Evolutionary conservation across 148 eudicot species (phyloP).

Genomic region (Camellia lanceoleosa): DNA sequence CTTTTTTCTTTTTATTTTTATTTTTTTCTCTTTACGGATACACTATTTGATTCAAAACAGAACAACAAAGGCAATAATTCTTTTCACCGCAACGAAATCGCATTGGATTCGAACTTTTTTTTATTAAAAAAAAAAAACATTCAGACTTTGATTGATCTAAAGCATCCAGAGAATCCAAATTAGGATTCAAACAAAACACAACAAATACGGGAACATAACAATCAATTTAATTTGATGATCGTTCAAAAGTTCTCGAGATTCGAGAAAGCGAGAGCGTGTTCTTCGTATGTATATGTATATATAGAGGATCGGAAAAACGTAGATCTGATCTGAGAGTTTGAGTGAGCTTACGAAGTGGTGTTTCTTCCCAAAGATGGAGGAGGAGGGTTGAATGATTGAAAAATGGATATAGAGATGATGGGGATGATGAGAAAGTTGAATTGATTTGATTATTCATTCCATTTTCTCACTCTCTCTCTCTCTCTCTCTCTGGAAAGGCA

Average conservation of each 20-base stretch:
- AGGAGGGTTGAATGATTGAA: conserved; percentile 8
- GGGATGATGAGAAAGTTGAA: conserved; percentile 1
- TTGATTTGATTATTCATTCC: background rate
- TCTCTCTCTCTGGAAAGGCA: conserved; percentile 6
- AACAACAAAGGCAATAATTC: background rate
- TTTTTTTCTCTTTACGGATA: conserved; percentile 17
- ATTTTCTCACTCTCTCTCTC: background rate
- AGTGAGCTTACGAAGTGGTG: conserved; percentile 1
- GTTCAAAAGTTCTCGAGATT: conserved; percentile 13
- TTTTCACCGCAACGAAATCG: conserved; percentile 21
- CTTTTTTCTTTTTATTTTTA: background rate
- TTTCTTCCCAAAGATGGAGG: background rate
- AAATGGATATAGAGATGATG: conserved; percentile 7
- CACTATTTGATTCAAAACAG: conserved; percentile 20
- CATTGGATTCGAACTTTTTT: conserved; percentile 32
- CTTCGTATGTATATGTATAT: background rate
- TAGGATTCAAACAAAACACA: conserved; percentile 8
- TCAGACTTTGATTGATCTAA: conserved; percentile 2
- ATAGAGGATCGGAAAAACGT: background rate
- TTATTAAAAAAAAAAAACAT: too few relatives aligned
- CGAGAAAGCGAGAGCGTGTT: conserved; percentile 4
- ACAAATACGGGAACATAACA: too few relatives aligned
- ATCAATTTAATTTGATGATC: conserved; percentile 6
- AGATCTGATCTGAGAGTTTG: conserved; percentile 14
- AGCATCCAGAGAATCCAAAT: conserved; percentile 8